Evolutionary conservation across 2,329 filamentous ascomycete genomes (phyloP).

Genomic region (Cladosporium sp.): DNA sequence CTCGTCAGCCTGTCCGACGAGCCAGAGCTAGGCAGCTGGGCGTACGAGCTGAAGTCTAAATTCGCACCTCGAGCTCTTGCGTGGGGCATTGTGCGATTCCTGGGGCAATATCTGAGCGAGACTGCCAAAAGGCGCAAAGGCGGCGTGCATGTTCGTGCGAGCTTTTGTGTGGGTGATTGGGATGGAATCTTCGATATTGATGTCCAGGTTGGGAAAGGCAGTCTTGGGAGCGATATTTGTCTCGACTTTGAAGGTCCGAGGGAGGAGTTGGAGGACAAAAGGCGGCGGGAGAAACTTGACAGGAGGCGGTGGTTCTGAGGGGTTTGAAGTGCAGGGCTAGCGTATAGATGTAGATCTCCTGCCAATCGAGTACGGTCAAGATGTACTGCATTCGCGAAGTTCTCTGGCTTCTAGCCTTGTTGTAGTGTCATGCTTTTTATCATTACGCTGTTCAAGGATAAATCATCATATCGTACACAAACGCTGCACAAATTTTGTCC

Average conservation of each 20-base stretch:
- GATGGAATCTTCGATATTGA: slow-evolving; percentile 52
- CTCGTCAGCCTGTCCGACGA: slow-evolving; percentile 37
- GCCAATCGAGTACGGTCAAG: not conserved
- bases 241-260: slow-evolving; percentile 46
- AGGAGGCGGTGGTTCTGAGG: slow-evolving; percentile 48
- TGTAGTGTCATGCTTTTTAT: not conserved
- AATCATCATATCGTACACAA: slow-evolving; percentile 3
- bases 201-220: slow-evolving; percentile 42
- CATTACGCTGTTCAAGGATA: slow-evolving; percentile 2
- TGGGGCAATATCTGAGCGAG: slow-evolving; percentile 45
- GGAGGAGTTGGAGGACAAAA: slow-evolving; percentile 46
- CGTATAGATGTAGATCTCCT: not conserved
- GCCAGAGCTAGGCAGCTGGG: slow-evolving; percentile 44
- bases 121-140: slow-evolving; percentile 43
- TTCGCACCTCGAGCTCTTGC: slow-evolving; percentile 46
- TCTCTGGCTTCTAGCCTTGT: not conserved
- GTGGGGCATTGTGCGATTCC: slow-evolving; percentile 42
- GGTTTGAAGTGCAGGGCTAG: not conserved
- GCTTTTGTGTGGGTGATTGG: slow-evolving; percentile 46
- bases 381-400: too few relatives aligned
- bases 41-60: slow-evolving; percentile 43
- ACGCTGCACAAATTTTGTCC: not conserved
- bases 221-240: slow-evolving; percentile 40
- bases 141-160: slow-evolving; percentile 48
- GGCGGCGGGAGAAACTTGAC: slow-evolving; percentile 47